phyloP scores from a whole-genome alignment of 306 rosid genomes.

The Vicia sativa region DNA sequence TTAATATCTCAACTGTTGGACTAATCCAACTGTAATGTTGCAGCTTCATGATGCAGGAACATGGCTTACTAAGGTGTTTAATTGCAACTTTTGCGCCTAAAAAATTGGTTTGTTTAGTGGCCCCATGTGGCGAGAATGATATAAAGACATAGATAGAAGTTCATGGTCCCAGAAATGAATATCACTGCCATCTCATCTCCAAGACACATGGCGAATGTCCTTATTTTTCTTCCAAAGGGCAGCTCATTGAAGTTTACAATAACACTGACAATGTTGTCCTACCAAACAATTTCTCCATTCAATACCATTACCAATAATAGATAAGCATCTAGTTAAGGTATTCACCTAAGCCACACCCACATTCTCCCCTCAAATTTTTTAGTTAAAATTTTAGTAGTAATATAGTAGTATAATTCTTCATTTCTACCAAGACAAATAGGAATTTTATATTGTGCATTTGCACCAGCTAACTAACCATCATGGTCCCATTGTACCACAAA shows the following conservation, averaged over 20 bases:
- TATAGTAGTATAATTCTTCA: constrained; percentile 6
- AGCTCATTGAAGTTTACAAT: constrained; percentile 37
- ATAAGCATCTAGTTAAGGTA: constrained; percentile 31
- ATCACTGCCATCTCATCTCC: constrained; percentile 36
- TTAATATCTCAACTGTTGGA: not conserved
- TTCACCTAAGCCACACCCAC: constrained; percentile 38
- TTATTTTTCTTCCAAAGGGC: constrained; percentile 31
- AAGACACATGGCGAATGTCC: constrained; percentile 53
- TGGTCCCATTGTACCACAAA: constrained; percentile 43
- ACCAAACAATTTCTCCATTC: constrained; percentile 53
- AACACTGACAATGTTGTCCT: constrained; percentile 33
- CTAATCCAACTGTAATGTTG: not conserved
- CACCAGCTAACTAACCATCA: constrained; percentile 37
- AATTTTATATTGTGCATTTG: constrained; percentile 35
- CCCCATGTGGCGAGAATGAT: constrained; percentile 41
- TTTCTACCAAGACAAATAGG: constrained; percentile 31
- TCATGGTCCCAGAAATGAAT: constrained; percentile 44
- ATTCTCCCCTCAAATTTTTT: constrained; percentile 28
- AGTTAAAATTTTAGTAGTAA: not conserved
- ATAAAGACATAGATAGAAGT: constrained; percentile 38
- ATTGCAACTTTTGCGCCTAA: constrained; percentile 36
- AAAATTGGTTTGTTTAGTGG: constrained; percentile 37
- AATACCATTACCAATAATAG: constrained; percentile 42
- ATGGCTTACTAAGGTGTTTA: constrained; percentile 13
- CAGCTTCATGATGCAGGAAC: not conserved